Evolutionary conservation across 495 filamentous ascomycete species (phyloP).

Genomic region (Aspergillus sclerotiicarbonarius): DNA sequence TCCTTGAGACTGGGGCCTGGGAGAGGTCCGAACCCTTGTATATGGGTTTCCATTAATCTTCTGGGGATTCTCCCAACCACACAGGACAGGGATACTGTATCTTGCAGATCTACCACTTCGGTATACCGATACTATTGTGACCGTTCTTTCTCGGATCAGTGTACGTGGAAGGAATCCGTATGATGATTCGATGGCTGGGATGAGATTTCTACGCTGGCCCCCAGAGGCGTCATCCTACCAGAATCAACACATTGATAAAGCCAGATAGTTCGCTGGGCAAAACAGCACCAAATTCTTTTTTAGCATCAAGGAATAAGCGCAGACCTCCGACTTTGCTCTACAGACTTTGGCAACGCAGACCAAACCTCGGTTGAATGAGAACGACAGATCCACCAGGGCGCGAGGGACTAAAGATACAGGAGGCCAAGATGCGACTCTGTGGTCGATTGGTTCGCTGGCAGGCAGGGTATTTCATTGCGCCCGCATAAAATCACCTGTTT

Average conservation of each 20-base stretch:
- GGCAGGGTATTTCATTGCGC: constrained; percentile 2
- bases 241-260: neutral
- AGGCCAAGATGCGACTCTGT: constrained; percentile 3
- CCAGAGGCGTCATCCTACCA: neutral
- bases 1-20: constrained; percentile 8
- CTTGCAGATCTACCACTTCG: neutral
- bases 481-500: constrained; percentile 4
- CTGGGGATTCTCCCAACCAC: neutral
- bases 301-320: neutral
- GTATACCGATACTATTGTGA: neutral
- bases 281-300: neutral
- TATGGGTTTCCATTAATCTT: neutral
- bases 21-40: neutral
- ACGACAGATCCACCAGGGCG: neutral
- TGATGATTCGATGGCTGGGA: too few relatives aligned
- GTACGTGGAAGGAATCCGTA: neutral
- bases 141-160: neutral
- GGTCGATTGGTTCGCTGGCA: constrained; percentile 5
- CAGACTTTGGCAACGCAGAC: neutral
- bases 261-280: neutral
- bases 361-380: constrained; percentile 1
- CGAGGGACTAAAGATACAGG: constrained; percentile 5
- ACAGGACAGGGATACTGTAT: neutral
- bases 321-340: neutral
- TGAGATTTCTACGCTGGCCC: too few relatives aligned